These are phyloP conservation scores for Alloteropsis semialata DNA, from an alignment of 176 grass and related monocot genomes.

Conservation along the genomic window DNA sequence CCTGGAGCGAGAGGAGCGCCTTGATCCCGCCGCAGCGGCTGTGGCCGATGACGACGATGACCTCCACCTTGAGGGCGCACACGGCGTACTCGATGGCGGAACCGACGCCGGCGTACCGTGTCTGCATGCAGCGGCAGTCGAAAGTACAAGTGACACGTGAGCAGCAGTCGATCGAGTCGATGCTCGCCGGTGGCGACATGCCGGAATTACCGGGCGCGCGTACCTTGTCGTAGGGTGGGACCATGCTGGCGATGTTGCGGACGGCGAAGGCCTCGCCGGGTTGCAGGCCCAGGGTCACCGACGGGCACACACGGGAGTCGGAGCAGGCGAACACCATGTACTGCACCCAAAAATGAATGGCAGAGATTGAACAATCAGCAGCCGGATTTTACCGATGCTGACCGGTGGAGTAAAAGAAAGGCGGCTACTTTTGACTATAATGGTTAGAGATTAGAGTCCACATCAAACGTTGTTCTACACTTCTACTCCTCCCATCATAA, in stretches of 20 bases:
- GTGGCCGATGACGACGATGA: conserved; percentile 92
- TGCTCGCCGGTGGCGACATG: neutral
- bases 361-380: neutral
- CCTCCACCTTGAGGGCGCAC: conserved; percentile 69
- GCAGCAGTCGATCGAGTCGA: neutral
- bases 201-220: neutral
- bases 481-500: too few species aligned
- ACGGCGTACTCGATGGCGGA: conserved; percentile 92
- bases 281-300: conserved; percentile 70
- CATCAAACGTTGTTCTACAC: neutral
- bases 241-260: conserved; percentile 94
- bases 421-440: too few species aligned
- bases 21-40: conserved; percentile 99
- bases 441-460: neutral
- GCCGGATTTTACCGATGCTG: too few species aligned
- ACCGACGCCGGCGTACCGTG: conserved; percentile 58
- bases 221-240: conserved; percentile 73
- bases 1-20: conserved; percentile 79
- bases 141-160: neutral
- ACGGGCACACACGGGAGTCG: conserved; percentile 97
- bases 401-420: too few species aligned
- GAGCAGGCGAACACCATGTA: conserved; percentile 97
- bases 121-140: conserved; percentile 24
- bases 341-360: conserved; percentile 17
- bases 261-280: conserved; percentile 91